A percentile compares a stretch with the other conserved stretches of the same genome.
phyloP scores from a whole-genome alignment of 352 stramenopile genomes.

The Phytophthora ramorum region DNA sequence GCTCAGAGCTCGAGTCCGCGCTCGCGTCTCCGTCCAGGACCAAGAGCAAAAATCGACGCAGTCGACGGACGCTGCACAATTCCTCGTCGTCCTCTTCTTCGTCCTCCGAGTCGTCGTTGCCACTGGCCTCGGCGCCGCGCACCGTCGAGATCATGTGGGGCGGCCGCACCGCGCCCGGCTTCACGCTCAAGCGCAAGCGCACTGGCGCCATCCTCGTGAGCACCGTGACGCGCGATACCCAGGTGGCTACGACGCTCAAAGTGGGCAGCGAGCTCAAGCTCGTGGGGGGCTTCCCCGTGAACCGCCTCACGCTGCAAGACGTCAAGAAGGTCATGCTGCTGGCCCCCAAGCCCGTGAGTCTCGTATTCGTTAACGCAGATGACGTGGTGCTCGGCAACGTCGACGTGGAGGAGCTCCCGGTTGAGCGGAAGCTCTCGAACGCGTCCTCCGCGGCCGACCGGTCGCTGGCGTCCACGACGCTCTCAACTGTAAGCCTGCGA shows the following conservation, averaged over 20 bases:
- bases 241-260: conserved; percentile 42
- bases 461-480: conserved; percentile 30
- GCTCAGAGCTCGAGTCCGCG: conserved; percentile 1
- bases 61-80: conserved; percentile 20
- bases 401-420: conserved; percentile 44
- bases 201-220: conserved; percentile 75
- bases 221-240: conserved; percentile 49
- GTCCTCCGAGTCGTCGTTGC: conserved; percentile 9
- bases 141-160: conserved; percentile 81
- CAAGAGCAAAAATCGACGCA: conserved; percentile 21
- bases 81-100: conserved; percentile 17
- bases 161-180: conserved; percentile 55
- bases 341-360: conserved; percentile 77
- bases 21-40: background rate
- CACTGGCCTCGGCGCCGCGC: conserved; percentile 41
- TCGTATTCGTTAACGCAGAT: conserved; percentile 79
- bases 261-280: conserved; percentile 79
- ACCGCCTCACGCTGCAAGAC: conserved; percentile 69
- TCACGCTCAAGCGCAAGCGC: conserved; percentile 82
- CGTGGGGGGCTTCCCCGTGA: conserved; percentile 76
- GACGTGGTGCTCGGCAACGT: conserved; percentile 40
- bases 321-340: conserved; percentile 84
- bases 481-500: conserved; percentile 25
- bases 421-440: conserved; percentile 25
- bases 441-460: conserved; percentile 15